phyloP scores from a whole-genome alignment of 2,329 filamentous ascomycete genomes.

The Paecilomyces niveus region DNA sequence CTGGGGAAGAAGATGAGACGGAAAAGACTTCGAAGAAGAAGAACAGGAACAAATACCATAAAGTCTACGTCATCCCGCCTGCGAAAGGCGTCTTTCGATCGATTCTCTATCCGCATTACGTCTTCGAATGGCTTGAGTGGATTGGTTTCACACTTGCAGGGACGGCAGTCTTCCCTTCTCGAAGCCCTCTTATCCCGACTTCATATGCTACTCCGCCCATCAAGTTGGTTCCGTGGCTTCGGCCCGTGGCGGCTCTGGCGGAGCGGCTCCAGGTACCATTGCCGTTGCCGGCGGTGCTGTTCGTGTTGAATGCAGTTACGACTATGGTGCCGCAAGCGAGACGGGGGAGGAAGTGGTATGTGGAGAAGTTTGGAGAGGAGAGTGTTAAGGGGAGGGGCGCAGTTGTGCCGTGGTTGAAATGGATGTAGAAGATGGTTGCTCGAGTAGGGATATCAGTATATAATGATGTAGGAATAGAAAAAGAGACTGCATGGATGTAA shows the following conservation, averaged over 20 bases:
- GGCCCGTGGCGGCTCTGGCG: slow-evolving; percentile 22
- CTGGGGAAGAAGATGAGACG: slow-evolving; percentile 11
- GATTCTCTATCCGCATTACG: slow-evolving; percentile 85
- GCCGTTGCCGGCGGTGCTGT: slow-evolving; percentile 68
- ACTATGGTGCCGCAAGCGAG: slow-evolving; percentile 85
- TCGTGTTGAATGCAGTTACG: slow-evolving; percentile 79
- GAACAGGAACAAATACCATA: slow-evolving; percentile 56
- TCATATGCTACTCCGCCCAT: slow-evolving; percentile 15
- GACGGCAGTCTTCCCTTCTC: slow-evolving; percentile 24
- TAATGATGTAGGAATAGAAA: not conserved
- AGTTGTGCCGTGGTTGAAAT: slow-evolving; percentile 53
- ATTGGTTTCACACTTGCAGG: slow-evolving; percentile 67
- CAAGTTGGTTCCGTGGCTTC: slow-evolving; percentile 28
- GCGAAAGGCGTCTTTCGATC: slow-evolving; percentile 73
- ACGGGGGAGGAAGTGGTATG: slow-evolving; percentile 77
- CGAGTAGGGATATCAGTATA: not conserved
- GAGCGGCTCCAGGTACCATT: slow-evolving; percentile 36
- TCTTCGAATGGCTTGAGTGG: slow-evolving; percentile 98
- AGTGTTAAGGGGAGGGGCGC: slow-evolving; percentile 69
- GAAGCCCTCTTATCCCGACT: slow-evolving; percentile 3
- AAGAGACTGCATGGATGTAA: not conserved
- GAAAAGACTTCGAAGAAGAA: slow-evolving; percentile 6
- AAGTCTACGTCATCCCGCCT: slow-evolving; percentile 80
- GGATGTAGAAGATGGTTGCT: slow-evolving; percentile 16
- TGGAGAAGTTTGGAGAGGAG: slow-evolving; percentile 77